Percentiles rank a stretch among this genome's conserved stretches.
Conservation (phyloP, 768 basidiomycete species). For the Mycena metata region DNA sequence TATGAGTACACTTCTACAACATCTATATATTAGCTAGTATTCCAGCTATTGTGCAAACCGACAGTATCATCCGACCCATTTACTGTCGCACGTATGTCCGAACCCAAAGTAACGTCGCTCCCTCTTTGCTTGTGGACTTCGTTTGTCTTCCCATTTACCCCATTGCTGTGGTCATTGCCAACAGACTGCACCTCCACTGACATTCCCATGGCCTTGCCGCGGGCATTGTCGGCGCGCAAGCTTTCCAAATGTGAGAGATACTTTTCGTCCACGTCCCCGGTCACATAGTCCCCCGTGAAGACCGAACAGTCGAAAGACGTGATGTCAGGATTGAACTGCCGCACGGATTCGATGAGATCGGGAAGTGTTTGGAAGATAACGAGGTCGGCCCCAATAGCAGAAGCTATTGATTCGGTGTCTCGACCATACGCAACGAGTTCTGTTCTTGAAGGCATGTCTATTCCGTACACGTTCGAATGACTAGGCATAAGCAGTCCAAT, state of each 20-base stretch:
- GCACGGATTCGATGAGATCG: constrained; percentile 89
- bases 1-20: constrained; percentile 23
- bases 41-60: constrained; percentile 84
- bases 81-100: constrained; percentile 57
- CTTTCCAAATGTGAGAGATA: constrained; percentile 85
- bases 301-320: constrained; percentile 94
- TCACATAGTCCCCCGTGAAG: constrained; percentile 97
- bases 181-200: constrained; percentile 12
- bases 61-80: constrained; percentile 83
- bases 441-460: constrained; percentile 97
- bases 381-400: constrained; percentile 92
- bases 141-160: constrained; percentile 19
- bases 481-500: constrained; percentile 50
- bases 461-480: constrained; percentile 96
- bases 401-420: constrained; percentile 77
- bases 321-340: constrained; percentile 85
- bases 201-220: constrained; percentile 59
- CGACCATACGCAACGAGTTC: constrained; percentile 93
- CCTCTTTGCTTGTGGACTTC: constrained; percentile 30
- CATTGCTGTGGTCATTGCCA: constrained; percentile 18
- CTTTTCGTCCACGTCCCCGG: constrained; percentile 88
- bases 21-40: constrained; percentile 42
- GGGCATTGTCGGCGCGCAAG: constrained; percentile 85
- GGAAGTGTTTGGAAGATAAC: constrained; percentile 95
- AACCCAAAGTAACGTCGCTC: constrained; percentile 39